Evolutionary conservation across 208 protist species (phyloP), one percentile per base, ranked within the genome.

Genomic region (Wallacemonas collosoma): DNA sequence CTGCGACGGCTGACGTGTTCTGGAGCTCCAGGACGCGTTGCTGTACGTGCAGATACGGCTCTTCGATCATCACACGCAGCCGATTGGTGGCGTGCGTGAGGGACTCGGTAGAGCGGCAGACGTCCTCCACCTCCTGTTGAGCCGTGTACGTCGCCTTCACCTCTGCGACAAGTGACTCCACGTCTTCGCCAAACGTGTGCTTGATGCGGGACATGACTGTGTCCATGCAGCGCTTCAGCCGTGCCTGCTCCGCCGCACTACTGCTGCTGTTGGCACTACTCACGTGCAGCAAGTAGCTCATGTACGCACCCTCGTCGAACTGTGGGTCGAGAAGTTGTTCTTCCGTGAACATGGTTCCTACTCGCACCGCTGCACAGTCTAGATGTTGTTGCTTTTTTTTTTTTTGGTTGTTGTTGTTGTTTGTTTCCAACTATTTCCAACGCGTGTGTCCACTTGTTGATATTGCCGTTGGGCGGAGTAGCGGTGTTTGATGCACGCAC

Each of bases 241-340:
- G 86, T 1, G 71, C 67, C 48, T 86, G 81, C 65, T 95, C 90
- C 40, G 72, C 75, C 47, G 75, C 64, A 41, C 43, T 75, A 58
- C 66, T 75, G 48, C 48, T 76, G 62, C 54, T 39, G 43, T 44
- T 55, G 61, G 62, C 72, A 39, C 54, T 75, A n/a, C 79, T 47
- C 8, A 75, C 63, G 64, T 91, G 91, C 47, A 96, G 80, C 8
- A 80, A 75, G 70, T 93, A 91, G 45, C 81, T 88, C 68, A 94
- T 75, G 75, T 96, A 96, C 5, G 81, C 86, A 41, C 80, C 81
- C 73, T 89, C 84, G 61, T 96, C 89, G 50, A 96, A 90, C 62
- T 94, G 84, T 1, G 82, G 76, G 63, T 77, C 82, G 53, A 90
- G 78, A 41, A 96, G 71, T 47, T 87, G 70, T 65, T 86, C 82